Percentiles rank a stretch among this genome's conserved stretches.
Conservation (phyloP, 1,284 basidiomycete genomes). For the Chalciporus piperatoides region DNA sequence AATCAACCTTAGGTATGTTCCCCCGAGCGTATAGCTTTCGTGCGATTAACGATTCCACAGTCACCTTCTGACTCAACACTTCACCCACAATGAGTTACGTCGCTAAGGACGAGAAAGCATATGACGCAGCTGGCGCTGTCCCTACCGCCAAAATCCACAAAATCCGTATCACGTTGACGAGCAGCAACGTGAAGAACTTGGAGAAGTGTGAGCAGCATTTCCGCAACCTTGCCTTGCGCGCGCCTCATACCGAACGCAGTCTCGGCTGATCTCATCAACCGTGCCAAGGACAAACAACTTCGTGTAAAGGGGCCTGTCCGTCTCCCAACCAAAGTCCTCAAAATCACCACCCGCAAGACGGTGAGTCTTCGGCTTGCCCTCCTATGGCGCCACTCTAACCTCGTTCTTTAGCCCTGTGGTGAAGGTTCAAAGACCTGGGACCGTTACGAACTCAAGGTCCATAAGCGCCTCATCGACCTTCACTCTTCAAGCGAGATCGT, state of each 20-base stretch:
- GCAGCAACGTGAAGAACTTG: constrained; percentile 96
- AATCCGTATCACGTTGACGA: constrained; percentile 99
- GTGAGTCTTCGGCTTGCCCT: constrained; percentile 45
- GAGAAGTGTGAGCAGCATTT: constrained; percentile 80
- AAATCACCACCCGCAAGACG: constrained; percentile 98
- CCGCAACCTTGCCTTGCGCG: background rate
- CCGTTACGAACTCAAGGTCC: constrained; percentile 98
- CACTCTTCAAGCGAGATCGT: constrained; percentile 99
- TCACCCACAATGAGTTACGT: constrained; percentile 91
- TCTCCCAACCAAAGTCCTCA: constrained; percentile 97
- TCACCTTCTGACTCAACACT: constrained; percentile 72
- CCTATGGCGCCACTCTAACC: constrained; percentile 2
- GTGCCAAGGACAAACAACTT: constrained; percentile 99
- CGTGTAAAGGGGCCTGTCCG: constrained; percentile 99
- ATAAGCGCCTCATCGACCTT: constrained; percentile 99
- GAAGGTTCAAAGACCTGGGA: constrained; percentile 99
- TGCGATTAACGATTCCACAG: constrained; percentile 32
- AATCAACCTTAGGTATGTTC: constrained; percentile 27
- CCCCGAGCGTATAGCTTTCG: background rate
- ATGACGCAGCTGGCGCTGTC: constrained; percentile 87
- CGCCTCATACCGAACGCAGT: constrained; percentile 48
- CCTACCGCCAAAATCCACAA: constrained; percentile 95
- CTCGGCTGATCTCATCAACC: constrained; percentile 94
- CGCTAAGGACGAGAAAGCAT: constrained; percentile 99
- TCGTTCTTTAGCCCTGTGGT: constrained; percentile 81